phyloP scores from a whole-genome alignment of 2,329 filamentous ascomycete species.

The Scedosporium aurantiacum region DNA sequence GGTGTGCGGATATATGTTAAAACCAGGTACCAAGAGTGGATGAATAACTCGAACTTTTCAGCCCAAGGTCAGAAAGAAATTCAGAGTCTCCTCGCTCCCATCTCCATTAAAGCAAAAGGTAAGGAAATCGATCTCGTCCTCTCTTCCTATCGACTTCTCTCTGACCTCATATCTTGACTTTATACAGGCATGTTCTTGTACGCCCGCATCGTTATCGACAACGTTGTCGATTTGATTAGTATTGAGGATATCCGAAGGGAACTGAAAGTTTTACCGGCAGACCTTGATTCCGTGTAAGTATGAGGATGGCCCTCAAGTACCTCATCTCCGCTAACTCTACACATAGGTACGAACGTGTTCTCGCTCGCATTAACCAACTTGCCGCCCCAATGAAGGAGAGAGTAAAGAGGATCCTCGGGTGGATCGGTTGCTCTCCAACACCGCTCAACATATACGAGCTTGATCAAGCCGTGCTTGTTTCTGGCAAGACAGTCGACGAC shows the following conservation, averaged over 20 bases:
- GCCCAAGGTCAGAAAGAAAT: not conserved
- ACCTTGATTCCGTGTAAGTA: not conserved
- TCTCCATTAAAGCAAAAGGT: constrained; percentile 1
- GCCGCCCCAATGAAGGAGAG: not conserved
- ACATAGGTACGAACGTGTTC: not conserved
- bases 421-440: constrained; percentile 12
- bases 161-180: not conserved
- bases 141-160: not conserved
- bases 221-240: not conserved
- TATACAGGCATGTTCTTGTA: not conserved
- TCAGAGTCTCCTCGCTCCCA: not conserved
- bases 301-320: not conserved
- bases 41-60: not conserved
- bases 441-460: constrained; percentile 11
- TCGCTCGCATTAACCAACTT: not conserved
- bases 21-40: constrained; percentile 8
- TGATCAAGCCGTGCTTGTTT: constrained; percentile 9
- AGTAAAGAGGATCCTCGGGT: constrained; percentile 9
- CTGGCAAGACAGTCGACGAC: not conserved
- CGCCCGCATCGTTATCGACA: constrained; percentile 1
- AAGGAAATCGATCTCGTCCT: not conserved
- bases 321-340: not conserved
- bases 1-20: not conserved
- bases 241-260: not conserved
- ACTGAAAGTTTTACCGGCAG: not conserved